Evolutionary conservation across 805 yeast species (phyloP).

Genomic region (Ogataea nonfermentans): DNA sequence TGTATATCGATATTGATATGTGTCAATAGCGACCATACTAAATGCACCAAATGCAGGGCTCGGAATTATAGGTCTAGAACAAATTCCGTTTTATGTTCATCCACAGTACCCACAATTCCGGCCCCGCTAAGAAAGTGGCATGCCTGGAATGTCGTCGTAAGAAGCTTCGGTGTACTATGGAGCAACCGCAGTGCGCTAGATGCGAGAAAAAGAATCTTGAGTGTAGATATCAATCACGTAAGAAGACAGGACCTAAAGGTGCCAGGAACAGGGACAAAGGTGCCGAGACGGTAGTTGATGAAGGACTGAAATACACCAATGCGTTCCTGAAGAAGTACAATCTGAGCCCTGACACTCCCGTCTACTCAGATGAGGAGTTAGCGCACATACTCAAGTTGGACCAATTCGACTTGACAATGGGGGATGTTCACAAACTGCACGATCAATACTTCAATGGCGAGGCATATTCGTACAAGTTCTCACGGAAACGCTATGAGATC

Average conservation of each 20-base stretch:
- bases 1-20: too few relatives aligned
- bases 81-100: neutral
- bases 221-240: slow-evolving; percentile 29
- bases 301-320: too few relatives aligned
- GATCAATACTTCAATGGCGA: slow-evolving; percentile 13
- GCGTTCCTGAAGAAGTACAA: too few relatives aligned
- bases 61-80: too few relatives aligned
- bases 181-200: slow-evolving; percentile 26
- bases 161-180: slow-evolving; percentile 33
- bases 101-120: neutral
- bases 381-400: slow-evolving; percentile 11
- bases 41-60: too few relatives aligned
- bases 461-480: slow-evolving; percentile 18
- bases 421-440: slow-evolving; percentile 25
- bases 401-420: slow-evolving; percentile 21
- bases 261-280: neutral
- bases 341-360: too few relatives aligned
- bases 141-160: slow-evolving; percentile 33
- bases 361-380: slow-evolving; percentile 11
- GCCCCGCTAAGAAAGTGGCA: slow-evolving; percentile 25
- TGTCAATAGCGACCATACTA: too few relatives aligned
- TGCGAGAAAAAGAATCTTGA: slow-evolving; percentile 20
- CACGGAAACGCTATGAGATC: slow-evolving; percentile 21
- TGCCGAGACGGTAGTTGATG: neutral
- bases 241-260: slow-evolving; percentile 34